Evolutionary conservation across 129 eudicot species (phyloP).

Genomic region (Lactuca saligna): DNA sequence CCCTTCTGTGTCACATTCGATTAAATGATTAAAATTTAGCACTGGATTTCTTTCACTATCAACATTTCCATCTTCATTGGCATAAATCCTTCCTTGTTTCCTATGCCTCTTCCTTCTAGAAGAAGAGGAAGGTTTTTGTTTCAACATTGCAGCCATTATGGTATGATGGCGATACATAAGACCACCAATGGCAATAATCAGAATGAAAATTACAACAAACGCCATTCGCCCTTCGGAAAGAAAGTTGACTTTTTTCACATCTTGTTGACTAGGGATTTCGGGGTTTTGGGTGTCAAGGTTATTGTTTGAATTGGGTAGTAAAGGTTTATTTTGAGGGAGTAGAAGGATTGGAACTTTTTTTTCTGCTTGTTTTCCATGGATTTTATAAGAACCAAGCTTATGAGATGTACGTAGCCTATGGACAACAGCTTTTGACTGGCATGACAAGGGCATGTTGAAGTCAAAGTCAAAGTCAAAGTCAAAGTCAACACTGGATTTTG

Average conservation of each 20-base stretch:
- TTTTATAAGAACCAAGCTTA: slow-evolving; percentile 33
- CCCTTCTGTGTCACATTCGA: slow-evolving; percentile 42
- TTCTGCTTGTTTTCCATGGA: slow-evolving; percentile 35
- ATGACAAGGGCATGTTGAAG: slow-evolving; percentile 65
- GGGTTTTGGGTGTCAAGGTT: slow-evolving; percentile 24
- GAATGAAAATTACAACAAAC: slow-evolving; percentile 26
- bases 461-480: slow-evolving; percentile 11
- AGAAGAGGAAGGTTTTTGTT: slow-evolving; percentile 30
- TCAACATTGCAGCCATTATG: slow-evolving; percentile 25
- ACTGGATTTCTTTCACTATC: slow-evolving; percentile 39
- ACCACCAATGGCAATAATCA: slow-evolving; percentile 33
- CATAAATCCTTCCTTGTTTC: slow-evolving; percentile 50
- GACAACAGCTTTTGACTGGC: slow-evolving; percentile 64
- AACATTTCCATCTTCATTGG: slow-evolving; percentile 36
- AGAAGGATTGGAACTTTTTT: slow-evolving; percentile 41
- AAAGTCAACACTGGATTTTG: slow-evolving; percentile 41
- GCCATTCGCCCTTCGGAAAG: slow-evolving; percentile 27
- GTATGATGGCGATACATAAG: slow-evolving; percentile 31
- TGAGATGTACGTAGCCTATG: slow-evolving; percentile 53
- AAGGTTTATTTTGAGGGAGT: slow-evolving; percentile 34
- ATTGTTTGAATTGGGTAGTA: slow-evolving; percentile 33
- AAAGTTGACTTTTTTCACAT: slow-evolving; percentile 26
- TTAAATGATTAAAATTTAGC: slow-evolving; percentile 46
- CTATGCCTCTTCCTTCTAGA: slow-evolving; percentile 64
- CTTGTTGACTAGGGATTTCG: slow-evolving; percentile 22